Percentiles rank a stretch among this genome's conserved stretches.
These are phyloP conservation scores for Gleditsia sinensis DNA, from an alignment of 306 rosid species.

Conservation along the genomic window DNA sequence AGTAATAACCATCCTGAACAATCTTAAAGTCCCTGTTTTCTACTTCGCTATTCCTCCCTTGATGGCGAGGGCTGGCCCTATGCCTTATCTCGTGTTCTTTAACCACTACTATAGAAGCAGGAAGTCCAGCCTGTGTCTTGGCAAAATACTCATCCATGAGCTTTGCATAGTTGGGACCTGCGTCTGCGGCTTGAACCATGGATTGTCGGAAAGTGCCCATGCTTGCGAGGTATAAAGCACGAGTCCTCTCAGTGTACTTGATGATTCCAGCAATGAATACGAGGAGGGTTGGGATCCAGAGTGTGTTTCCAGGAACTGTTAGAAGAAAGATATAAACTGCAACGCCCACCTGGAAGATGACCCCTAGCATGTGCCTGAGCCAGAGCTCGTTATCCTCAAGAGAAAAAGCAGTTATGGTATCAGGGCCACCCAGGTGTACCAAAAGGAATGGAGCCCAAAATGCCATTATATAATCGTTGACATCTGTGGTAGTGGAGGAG, in stretches of 20 bases:
- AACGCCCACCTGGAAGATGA: constrained; percentile 15
- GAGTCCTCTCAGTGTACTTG: constrained; percentile 43
- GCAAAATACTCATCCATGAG: constrained; percentile 35
- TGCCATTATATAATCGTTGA: not conserved
- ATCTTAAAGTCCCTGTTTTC: not conserved
- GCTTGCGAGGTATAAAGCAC: constrained; percentile 39
- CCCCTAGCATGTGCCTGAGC: constrained; percentile 40
- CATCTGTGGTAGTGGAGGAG: too few relatives aligned
- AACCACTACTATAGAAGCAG: not conserved
- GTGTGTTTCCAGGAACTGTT: constrained; percentile 31
- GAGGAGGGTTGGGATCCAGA: constrained; percentile 17
- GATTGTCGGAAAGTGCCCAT: constrained; percentile 21
- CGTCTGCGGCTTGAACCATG: constrained; percentile 34
- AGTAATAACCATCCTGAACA: constrained; percentile 27
- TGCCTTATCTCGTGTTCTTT: constrained; percentile 15
- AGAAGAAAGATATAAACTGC: constrained; percentile 32
- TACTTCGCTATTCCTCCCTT: rapidly evolving
- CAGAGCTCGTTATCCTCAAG: constrained; percentile 48
- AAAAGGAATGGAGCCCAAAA: constrained; percentile 32
- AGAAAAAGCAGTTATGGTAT: constrained; percentile 45
- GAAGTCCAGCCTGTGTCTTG: constrained; percentile 2
- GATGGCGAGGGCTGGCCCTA: not conserved
- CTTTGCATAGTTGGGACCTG: constrained; percentile 41
- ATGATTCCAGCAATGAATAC: constrained; percentile 40
- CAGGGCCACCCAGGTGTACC: constrained; percentile 30